Evolutionary conservation across 1,139 yeast species (phyloP).

Genomic region (Debaryomycetaceae sp.): DNA sequence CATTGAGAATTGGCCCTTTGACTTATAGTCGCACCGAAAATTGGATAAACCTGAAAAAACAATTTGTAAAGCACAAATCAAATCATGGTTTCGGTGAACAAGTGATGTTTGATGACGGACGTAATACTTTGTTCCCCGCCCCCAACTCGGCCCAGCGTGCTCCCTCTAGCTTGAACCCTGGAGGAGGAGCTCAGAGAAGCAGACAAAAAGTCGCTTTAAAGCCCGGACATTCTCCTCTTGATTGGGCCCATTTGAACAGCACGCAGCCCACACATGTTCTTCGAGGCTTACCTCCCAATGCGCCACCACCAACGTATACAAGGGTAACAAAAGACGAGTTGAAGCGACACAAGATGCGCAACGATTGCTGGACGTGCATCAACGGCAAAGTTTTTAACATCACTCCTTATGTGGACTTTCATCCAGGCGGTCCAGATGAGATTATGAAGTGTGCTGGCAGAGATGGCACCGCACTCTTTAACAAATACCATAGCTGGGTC

Average conservation of each 20-base stretch:
- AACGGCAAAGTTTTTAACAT: constrained; percentile 81
- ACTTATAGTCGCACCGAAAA: background rate
- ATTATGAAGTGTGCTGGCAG: constrained; percentile 77
- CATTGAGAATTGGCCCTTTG: background rate
- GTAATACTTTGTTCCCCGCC: constrained; percentile 28
- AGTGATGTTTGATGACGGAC: constrained; percentile 1
- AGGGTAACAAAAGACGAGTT: constrained; percentile 59
- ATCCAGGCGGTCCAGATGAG: constrained; percentile 89
- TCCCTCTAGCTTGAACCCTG: constrained; percentile 6
- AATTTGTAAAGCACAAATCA: background rate
- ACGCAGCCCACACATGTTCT: constrained; percentile 26
- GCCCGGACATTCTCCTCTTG: constrained; percentile 84
- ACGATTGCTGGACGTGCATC: constrained; percentile 85
- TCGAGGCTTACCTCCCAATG: constrained; percentile 35
- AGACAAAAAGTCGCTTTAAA: constrained; percentile 57
- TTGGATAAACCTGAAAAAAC: background rate
- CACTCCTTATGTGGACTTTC: constrained; percentile 76
- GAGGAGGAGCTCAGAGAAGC: constrained; percentile 11
- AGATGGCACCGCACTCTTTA: constrained; percentile 79
- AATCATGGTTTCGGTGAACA: background rate
- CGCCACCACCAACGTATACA: constrained; percentile 44
- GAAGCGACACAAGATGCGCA: constrained; percentile 47
- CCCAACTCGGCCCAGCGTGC: constrained; percentile 39
- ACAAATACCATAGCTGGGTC: constrained; percentile 85
- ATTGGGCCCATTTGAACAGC: constrained; percentile 69